Base-by-base conservation (phyloP, 2,329 filamentous ascomycete species). In the Fusarium sp. region DNA sequence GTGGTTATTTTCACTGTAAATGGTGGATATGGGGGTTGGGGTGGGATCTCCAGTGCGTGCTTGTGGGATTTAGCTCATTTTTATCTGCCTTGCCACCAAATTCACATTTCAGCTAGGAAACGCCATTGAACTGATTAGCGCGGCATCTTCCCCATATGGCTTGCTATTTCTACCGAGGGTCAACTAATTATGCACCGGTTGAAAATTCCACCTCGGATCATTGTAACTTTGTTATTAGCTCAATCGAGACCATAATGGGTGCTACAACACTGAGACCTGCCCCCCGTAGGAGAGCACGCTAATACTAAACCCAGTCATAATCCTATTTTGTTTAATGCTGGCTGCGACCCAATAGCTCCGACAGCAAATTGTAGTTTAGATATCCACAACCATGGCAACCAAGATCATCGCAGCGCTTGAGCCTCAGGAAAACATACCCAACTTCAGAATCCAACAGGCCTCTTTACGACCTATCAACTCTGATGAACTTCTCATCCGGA, bases 151-250 rank as follows among this genome's bases (percentile, higher is more conserved):
- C 22, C 31, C 17, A 33, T 13, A 18, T 38, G 52, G 42, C 20
- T 20, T 55, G n/a, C 9, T n/a, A 49, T 55, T 55, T 33, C n/a
- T 49, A 22, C 52, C 52, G 52, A 55, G 52, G 52, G 17, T 5
- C 13, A 28, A 28, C 11, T 31, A 31, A 31, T 31, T 13, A 31
- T 5, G 7, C 14, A 22, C 49, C 42, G 40, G 51, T 15, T 55
- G 42, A 28, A 38, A 18, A 18, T 14, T 36, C 5, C 17, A 17
- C 34, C 22, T 22, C 28, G 42, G 22, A 17, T 10, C 13, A 36
- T 15, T 36, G 7, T 8, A 15, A 14, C 15, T 0, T 14, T 18
- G 8, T 49, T 10, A 18, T 31, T 55, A 38, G 31, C n/a, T 49
- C 11, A 0, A 31, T 14, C 7, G 7, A 20, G 52, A 8, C 31